Evolutionary conservation across 2,329 filamentous ascomycete genomes (phyloP).

Genomic region (Trichoderma breve): DNA sequence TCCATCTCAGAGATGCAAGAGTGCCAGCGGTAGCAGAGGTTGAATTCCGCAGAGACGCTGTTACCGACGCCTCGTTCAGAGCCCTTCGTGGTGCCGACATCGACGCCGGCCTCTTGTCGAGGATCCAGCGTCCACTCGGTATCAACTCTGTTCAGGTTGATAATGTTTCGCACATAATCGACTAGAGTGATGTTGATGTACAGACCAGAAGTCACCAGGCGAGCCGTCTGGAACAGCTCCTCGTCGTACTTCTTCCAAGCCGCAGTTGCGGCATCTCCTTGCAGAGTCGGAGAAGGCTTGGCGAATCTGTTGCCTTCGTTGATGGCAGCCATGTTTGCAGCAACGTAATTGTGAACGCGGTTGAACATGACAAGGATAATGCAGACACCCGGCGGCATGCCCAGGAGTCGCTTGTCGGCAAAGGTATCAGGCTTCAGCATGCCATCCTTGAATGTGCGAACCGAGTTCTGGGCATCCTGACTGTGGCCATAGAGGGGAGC

Average conservation of each 20-base stretch:
- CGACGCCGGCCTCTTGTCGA: slow-evolving; percentile 62
- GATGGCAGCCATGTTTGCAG: slow-evolving; percentile 74
- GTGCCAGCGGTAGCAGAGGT: slow-evolving; percentile 85
- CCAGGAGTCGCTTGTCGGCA: slow-evolving; percentile 66
- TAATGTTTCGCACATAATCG: slow-evolving; percentile 76
- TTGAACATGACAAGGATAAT: slow-evolving; percentile 76
- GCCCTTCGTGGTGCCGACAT: slow-evolving; percentile 51
- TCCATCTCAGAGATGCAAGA: slow-evolving; percentile 70
- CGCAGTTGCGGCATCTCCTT: slow-evolving; percentile 47
- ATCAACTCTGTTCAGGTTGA: slow-evolving; percentile 58
- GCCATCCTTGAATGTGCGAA: slow-evolving; percentile 69
- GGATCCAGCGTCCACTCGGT: slow-evolving; percentile 82
- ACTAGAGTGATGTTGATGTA: slow-evolving; percentile 77
- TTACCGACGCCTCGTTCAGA: slow-evolving; percentile 75
- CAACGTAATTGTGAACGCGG: slow-evolving; percentile 84
- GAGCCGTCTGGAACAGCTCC: slow-evolving; percentile 75
- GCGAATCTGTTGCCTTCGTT: slow-evolving; percentile 81
- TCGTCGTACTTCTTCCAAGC: slow-evolving; percentile 71
- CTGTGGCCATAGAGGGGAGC: slow-evolving; percentile 70
- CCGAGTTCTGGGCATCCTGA: slow-evolving; percentile 61
- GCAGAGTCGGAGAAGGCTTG: slow-evolving; percentile 53
- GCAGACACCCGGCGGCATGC: slow-evolving; percentile 69
- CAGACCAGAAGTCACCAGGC: slow-evolving; percentile 70
- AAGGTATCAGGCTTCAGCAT: slow-evolving; percentile 71
- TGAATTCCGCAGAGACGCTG: slow-evolving; percentile 84